Percentiles rank a stretch among this genome's conserved stretches.
These are phyloP conservation scores for Ceratocystis alfenasii DNA, from an alignment of 2,329 filamentous ascomycete genomes.

Conservation along the genomic window DNA sequence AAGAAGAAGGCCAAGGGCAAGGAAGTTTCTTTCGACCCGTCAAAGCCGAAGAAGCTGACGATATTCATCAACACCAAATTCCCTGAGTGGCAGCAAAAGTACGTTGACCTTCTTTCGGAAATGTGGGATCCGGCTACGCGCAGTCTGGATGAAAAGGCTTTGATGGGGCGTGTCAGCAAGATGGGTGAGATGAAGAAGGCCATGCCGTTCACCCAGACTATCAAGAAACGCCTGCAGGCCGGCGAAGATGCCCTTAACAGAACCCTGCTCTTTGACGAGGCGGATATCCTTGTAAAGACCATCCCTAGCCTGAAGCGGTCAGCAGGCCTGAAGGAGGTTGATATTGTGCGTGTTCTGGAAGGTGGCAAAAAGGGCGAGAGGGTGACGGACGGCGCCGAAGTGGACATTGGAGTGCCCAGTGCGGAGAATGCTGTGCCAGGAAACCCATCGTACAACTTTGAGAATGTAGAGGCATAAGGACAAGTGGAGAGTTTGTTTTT, in stretches of 20 bases:
- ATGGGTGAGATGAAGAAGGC: slow-evolving; percentile 89
- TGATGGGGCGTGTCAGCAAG: slow-evolving; percentile 69
- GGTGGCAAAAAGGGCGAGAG: slow-evolving; percentile 53
- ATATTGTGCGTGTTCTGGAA: slow-evolving; percentile 60
- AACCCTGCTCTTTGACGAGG: slow-evolving; percentile 79
- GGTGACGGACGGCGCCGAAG: slow-evolving; percentile 41
- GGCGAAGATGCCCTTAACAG: slow-evolving; percentile 70
- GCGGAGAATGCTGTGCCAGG: slow-evolving; percentile 74
- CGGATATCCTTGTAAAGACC: slow-evolving; percentile 64
- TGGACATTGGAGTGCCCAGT: slow-evolving; percentile 43
- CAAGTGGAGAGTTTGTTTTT: too few species aligned
- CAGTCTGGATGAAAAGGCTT: slow-evolving; percentile 63
- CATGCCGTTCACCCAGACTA: slow-evolving; percentile 84
- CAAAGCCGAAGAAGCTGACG: slow-evolving; percentile 80
- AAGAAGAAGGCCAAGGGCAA: slow-evolving; percentile 95
- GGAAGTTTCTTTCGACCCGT: slow-evolving; percentile 70
- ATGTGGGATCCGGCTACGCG: slow-evolving; percentile 52
- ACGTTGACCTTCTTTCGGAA: slow-evolving; percentile 66
- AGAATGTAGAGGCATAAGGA: slow-evolving; percentile 46
- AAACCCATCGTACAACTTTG: slow-evolving; percentile 69
- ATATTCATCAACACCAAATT: slow-evolving; percentile 71
- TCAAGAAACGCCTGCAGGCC: slow-evolving; percentile 71
- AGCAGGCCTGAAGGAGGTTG: slow-evolving; percentile 55
- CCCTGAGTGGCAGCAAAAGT: slow-evolving; percentile 85
- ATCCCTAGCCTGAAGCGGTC: slow-evolving; percentile 65